A percentile compares a stretch with the other conserved stretches of the same genome.
phyloP scores from a whole-genome alignment of 2,329 filamentous ascomycete species.

The Fusarium pilosicola region DNA sequence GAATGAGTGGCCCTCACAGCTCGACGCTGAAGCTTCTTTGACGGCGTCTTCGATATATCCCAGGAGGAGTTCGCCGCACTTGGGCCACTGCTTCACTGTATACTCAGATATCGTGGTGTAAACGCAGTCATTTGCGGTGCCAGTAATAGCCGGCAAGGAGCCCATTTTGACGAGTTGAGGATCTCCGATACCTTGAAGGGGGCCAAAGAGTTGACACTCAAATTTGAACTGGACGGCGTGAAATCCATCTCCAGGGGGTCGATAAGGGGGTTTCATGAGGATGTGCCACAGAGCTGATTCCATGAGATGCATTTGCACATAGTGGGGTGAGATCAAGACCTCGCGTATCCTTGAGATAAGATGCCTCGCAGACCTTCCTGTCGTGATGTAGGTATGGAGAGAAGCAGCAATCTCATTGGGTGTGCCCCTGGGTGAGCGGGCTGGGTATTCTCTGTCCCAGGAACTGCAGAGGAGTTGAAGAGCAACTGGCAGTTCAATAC shows the following conservation, averaged over 20 bases:
- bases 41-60: slow-evolving; percentile 48
- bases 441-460: slow-evolving; percentile 50
- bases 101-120: slow-evolving; percentile 50
- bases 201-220: slow-evolving; percentile 48
- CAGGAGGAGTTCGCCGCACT: slow-evolving; percentile 45
- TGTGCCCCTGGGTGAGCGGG: slow-evolving; percentile 47
- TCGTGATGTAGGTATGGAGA: slow-evolving; percentile 45
- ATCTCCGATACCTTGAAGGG: slow-evolving; percentile 44
- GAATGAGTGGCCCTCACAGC: slow-evolving; percentile 40
- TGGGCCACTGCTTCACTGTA: slow-evolving; percentile 47
- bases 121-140: slow-evolving; percentile 48
- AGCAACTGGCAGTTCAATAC: slow-evolving; percentile 49
- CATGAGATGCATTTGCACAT: slow-evolving; percentile 52
- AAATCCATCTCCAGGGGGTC: slow-evolving; percentile 49
- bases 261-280: slow-evolving; percentile 45
- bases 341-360: slow-evolving; percentile 47
- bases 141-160: slow-evolving; percentile 48
- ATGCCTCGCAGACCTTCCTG: slow-evolving; percentile 43
- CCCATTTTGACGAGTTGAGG: slow-evolving; percentile 45
- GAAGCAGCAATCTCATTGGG: slow-evolving; percentile 50
- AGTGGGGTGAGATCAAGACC: slow-evolving; percentile 48
- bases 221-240: slow-evolving; percentile 51
- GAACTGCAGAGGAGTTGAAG: slow-evolving; percentile 51
- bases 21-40: slow-evolving; percentile 41
- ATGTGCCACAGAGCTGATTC: slow-evolving; percentile 52